Conservation (phyloP, 1,284 basidiomycete genomes). For the Ganoderma boninense region DNA sequence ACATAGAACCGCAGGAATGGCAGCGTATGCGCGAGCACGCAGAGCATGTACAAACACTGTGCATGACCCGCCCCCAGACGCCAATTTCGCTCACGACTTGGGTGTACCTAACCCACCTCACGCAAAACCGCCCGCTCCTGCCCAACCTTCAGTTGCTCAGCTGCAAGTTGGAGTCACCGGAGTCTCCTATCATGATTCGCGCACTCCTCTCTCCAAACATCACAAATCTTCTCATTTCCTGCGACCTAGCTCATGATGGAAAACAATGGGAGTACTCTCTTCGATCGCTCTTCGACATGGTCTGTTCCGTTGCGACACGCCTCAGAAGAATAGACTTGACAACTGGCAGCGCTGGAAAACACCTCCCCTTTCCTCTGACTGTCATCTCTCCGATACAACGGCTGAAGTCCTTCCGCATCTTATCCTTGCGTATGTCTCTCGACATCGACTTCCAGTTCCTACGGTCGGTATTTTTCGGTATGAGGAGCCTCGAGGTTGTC, state of each 20-base stretch:
- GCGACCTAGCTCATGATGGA: not conserved
- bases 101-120: not conserved
- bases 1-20: not conserved
- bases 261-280: not conserved
- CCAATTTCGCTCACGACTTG: not conserved
- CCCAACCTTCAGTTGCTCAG: not conserved
- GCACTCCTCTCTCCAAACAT: not conserved
- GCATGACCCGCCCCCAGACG: not conserved
- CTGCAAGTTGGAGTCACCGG: not conserved
- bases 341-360: not conserved
- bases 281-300: not conserved
- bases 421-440: not conserved
- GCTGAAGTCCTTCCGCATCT: not conserved
- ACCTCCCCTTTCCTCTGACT: not conserved
- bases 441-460: not conserved
- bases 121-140: not conserved
- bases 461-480: not conserved
- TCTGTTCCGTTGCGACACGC: slow-evolving; percentile 1
- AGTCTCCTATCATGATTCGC: not conserved
- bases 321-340: not conserved
- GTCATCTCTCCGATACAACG: not conserved
- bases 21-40: not conserved
- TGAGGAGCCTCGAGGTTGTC: not conserved
- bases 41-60: not conserved
- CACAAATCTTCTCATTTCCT: not conserved